phyloP scores from a whole-genome alignment of 176 grass and related monocot species.

The Oryza glumipatula region DNA sequence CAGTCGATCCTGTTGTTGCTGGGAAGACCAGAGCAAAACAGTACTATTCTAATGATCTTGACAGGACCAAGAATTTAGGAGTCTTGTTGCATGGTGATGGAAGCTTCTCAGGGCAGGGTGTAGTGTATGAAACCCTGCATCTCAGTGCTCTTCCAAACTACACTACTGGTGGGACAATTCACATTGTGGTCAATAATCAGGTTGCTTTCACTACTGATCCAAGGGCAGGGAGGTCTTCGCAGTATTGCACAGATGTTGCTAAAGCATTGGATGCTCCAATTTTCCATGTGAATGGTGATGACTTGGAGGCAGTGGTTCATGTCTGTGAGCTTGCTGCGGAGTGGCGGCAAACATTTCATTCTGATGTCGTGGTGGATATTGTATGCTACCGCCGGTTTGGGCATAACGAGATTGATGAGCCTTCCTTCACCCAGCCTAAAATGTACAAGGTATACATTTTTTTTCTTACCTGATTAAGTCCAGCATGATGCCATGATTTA shows the following conservation, averaged over 20 bases:
- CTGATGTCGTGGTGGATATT: slow-evolving; percentile 92
- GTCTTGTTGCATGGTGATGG: slow-evolving; percentile 93
- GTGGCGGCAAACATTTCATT: slow-evolving; percentile 94
- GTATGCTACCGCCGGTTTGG: slow-evolving; percentile 95
- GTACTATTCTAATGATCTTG: slow-evolving; percentile 86
- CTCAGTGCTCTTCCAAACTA: slow-evolving; percentile 94
- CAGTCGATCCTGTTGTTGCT: slow-evolving; percentile 87
- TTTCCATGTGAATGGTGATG: slow-evolving; percentile 97
- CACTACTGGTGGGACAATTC: slow-evolving; percentile 93
- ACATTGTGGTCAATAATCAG: slow-evolving; percentile 79
- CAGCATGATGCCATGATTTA: background rate
- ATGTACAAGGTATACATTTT: slow-evolving; percentile 76
- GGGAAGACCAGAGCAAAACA: slow-evolving; percentile 98
- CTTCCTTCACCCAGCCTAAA: slow-evolving; percentile 94
- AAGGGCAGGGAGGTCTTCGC: slow-evolving; percentile 68
- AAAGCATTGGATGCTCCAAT: slow-evolving; percentile 83
- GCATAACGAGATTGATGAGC: slow-evolving; percentile 97
- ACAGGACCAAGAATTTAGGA: slow-evolving; percentile 90
- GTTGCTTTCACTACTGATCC: slow-evolving; percentile 85
- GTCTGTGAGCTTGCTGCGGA: slow-evolving; percentile 91
- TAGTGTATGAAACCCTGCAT: slow-evolving; percentile 95
- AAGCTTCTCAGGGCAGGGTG: slow-evolving; percentile 97
- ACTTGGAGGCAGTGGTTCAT: slow-evolving; percentile 92
- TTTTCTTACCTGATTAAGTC: background rate
- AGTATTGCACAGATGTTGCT: slow-evolving; percentile 82